Evolutionary conservation across 805 yeast species (phyloP).

Genomic region (Kodamaea sagamina): DNA sequence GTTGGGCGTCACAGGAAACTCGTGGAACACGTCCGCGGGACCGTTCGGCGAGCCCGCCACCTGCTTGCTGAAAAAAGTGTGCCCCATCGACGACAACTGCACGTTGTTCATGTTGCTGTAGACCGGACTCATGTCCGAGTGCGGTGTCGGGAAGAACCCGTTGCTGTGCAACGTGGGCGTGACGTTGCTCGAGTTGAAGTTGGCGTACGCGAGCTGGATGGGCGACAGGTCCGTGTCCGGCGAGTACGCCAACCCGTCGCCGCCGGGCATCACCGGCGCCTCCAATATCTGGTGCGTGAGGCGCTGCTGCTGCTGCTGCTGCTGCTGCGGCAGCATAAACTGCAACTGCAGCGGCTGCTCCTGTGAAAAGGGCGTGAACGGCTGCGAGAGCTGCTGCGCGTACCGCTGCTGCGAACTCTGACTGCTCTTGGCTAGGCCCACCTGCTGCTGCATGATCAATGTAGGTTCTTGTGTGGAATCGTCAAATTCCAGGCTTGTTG

Average conservation of each 20-base stretch:
- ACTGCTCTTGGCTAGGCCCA: too few species aligned
- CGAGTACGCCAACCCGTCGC: conserved; percentile 7
- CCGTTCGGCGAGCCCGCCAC: background rate
- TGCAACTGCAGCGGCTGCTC: background rate
- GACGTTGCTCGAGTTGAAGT: conserved; percentile 8
- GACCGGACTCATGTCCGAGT: conserved; percentile 12
- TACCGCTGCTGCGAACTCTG: too few species aligned
- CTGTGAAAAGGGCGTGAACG: background rate
- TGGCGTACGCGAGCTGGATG: conserved; percentile 9
- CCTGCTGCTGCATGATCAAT: too few species aligned
- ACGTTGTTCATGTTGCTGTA: conserved; percentile 1
- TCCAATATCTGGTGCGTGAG: conserved; percentile 1
- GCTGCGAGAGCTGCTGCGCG: too few species aligned
- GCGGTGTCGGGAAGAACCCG: conserved; percentile 12
- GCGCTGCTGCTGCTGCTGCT: background rate
- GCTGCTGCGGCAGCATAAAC: background rate
- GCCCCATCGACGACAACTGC: conserved; percentile 2
- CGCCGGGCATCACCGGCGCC: conserved; percentile 1
- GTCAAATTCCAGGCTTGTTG: too few species aligned
- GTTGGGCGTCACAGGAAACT: conserved; percentile 12
- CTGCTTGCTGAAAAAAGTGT: conserved; percentile 5
- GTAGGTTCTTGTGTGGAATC: too few species aligned
- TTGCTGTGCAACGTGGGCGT: conserved; percentile 9
- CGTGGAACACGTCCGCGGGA: conserved; percentile 3
- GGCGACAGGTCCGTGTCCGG: conserved; percentile 11